phyloP scores from a whole-genome alignment of 2,329 filamentous ascomycete species.

The Monosporascus sp. region DNA sequence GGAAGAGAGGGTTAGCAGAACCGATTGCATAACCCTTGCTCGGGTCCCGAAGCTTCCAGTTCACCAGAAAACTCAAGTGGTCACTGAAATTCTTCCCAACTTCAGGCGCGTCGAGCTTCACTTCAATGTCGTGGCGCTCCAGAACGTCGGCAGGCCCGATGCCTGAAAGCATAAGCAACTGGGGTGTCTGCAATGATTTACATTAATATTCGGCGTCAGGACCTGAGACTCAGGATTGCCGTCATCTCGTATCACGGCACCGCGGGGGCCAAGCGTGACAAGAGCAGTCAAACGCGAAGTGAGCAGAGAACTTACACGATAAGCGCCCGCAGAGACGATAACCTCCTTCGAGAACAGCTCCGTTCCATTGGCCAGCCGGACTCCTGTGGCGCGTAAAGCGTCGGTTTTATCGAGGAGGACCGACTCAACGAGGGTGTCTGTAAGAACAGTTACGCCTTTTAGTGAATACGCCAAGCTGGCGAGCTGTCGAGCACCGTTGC shows the following conservation, averaged over 20 bases:
- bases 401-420: constrained; percentile 7
- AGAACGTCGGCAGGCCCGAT: constrained; percentile 11
- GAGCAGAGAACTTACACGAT: neutral
- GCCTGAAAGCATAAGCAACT: constrained; percentile 17
- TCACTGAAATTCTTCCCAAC: constrained; percentile 17
- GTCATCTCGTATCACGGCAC: no score
- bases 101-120: constrained; percentile 10
- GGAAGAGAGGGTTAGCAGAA: constrained; percentile 15
- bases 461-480: constrained; percentile 7
- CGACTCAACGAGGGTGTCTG: constrained; percentile 13
- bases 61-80: constrained; percentile 13
- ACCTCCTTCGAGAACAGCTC: constrained; percentile 6
- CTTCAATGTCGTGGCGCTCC: constrained; percentile 10
- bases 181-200: constrained; percentile 12
- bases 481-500: constrained; percentile 13
- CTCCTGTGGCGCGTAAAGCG: constrained; percentile 5
- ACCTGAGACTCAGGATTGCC: no score
- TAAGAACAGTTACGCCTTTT: constrained; percentile 6
- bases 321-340: constrained; percentile 13
- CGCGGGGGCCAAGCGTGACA: constrained; percentile 18
- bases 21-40: constrained; percentile 17
- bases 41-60: constrained; percentile 19
- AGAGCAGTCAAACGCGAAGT: constrained; percentile 34
- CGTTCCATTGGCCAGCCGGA: constrained; percentile 9
- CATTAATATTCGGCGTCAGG: constrained; percentile 2